Evolutionary conservation across 139 green algal species (phyloP), one percentile per base, ranked within the genome.

Genomic region (Chlamydomonas incerta): DNA sequence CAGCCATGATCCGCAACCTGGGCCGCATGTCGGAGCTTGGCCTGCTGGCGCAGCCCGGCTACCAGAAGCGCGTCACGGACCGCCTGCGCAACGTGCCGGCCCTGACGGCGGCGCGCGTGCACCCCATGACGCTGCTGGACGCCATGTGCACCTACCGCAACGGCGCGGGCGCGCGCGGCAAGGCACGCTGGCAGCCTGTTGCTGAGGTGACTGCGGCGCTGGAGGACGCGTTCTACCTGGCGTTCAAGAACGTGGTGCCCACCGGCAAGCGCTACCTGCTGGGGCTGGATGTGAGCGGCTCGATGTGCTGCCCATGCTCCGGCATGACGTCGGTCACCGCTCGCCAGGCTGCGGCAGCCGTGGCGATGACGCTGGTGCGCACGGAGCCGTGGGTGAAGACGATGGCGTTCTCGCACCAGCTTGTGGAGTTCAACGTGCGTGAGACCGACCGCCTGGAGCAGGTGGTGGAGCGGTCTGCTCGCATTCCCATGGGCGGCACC

Each of bases 161-260:
- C 9, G 80, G 80, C 13, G 4, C 13, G 24, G 80, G 80, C 8
- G 52, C 26, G 34, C 34, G 35, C 4, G 80, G 80, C 8, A 35
- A 62, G 52, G 52, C 55, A 66, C 55, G 50, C 3, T 77, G 65
- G 84, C n/a, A 33, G 62, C 5, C 84, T 23, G 47, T 31, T 15
- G 4, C 18, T 0, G 57, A 3, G 18, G 55, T 89, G 68, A 0
- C 2, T 9, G 57, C 55, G 24, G 85, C 75, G 11, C 75, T 89
- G 68, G 85, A 89, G 33, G 85, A 68, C 21, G 75, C 24, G 17
- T 89, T 89, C 76, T 89, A 89, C 76, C 55, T 74, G 41, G 74
- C 85, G 14, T 89, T 89, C 58, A 85, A 85, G 69, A 74, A 80
- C 60, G 67, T 85, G 75, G 23, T 21, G n/a, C 85, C 85, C 75